phyloP scores from a whole-genome alignment of 2,329 filamentous ascomycete genomes.

The Raffaelea deltoideospora region DNA sequence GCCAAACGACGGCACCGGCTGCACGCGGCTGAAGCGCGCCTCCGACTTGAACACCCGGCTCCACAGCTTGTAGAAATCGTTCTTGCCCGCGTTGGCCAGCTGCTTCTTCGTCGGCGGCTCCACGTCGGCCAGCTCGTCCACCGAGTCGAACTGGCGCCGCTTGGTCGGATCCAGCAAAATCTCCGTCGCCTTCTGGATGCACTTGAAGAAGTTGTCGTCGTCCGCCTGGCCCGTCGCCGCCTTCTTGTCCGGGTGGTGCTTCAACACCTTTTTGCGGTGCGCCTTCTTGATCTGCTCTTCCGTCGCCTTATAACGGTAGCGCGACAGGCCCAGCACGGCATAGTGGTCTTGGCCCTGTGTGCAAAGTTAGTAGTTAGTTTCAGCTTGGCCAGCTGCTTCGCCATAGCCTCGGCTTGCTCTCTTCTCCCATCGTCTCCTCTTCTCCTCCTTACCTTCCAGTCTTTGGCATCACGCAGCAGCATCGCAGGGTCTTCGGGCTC shows the following conservation, averaged over 20 bases:
- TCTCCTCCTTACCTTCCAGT: conserved; percentile 69
- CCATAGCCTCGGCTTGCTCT: background rate
- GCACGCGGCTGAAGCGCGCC: conserved; percentile 77
- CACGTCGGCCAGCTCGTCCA: conserved; percentile 85
- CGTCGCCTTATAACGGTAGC: conserved; percentile 82
- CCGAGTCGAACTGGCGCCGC: conserved; percentile 90
- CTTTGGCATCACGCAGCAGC: conserved; percentile 87
- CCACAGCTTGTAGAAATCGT: conserved; percentile 95
- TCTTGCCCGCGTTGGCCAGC: conserved; percentile 42
- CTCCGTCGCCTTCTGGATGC: conserved; percentile 96
- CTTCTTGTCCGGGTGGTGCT: conserved; percentile 98
- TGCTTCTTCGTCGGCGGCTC: conserved; percentile 90
- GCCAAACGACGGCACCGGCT: conserved; percentile 79
- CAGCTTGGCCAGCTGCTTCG: too few relatives aligned
- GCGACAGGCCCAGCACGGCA: conserved; percentile 82
- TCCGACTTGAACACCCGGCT: conserved; percentile 79
- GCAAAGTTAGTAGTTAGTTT: background rate
- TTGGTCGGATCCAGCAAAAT: conserved; percentile 82
- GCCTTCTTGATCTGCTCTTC: conserved; percentile 98
- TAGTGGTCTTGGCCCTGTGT: conserved; percentile 86
- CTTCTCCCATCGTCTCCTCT: background rate
- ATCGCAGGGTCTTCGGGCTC: conserved; percentile 88
- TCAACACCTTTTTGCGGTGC: conserved; percentile 98
- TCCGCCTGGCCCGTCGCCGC: conserved; percentile 75
- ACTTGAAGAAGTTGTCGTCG: conserved; percentile 99